phyloP scores from a whole-genome alignment of 1,284 basidiomycete species.

The Cystobasidiaceae sp. region DNA sequence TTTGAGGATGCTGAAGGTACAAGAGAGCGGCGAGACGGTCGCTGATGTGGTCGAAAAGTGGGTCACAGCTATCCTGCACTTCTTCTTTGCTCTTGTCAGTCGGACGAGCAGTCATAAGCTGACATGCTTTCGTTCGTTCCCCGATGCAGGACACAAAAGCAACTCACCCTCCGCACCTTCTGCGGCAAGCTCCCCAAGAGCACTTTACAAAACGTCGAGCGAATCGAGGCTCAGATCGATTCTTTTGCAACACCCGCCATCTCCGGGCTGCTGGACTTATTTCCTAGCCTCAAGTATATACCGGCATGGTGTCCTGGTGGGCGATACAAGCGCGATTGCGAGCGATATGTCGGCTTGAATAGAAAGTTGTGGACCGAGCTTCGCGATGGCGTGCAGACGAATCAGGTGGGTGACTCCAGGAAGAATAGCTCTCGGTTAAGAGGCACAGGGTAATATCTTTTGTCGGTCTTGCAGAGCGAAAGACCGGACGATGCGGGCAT shows the following conservation, averaged over 20 bases:
- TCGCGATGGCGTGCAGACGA: slow-evolving; percentile 2
- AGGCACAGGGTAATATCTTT: too few species aligned
- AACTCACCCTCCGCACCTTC: slow-evolving; percentile 8
- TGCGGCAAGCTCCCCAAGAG: neutral
- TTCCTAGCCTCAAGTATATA: slow-evolving; percentile 4
- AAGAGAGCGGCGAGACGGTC: neutral
- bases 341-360: slow-evolving; percentile 1
- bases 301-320: slow-evolving; percentile 26
- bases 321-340: neutral
- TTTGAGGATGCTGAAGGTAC: neutral
- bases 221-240: neutral
- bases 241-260: neutral
- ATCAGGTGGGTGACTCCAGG: too few species aligned
- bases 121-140: too few species aligned
- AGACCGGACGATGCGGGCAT: neutral
- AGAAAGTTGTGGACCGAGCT: slow-evolving; percentile 11
- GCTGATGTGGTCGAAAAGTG: slow-evolving; percentile 8
- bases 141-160: slow-evolving; percentile 1
- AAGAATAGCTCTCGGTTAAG: too few species aligned
- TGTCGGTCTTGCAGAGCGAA: too few species aligned
- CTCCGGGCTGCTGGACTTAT: slow-evolving; percentile 12
- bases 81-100: too few species aligned
- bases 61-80: too few species aligned
- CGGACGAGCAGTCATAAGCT: too few species aligned
- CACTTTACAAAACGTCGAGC: neutral